Percentiles rank a stretch among this genome's conserved stretches.
Conservation (phyloP, 2,329 filamentous ascomycete genomes). For the Aaosphaeria arxii region DNA sequence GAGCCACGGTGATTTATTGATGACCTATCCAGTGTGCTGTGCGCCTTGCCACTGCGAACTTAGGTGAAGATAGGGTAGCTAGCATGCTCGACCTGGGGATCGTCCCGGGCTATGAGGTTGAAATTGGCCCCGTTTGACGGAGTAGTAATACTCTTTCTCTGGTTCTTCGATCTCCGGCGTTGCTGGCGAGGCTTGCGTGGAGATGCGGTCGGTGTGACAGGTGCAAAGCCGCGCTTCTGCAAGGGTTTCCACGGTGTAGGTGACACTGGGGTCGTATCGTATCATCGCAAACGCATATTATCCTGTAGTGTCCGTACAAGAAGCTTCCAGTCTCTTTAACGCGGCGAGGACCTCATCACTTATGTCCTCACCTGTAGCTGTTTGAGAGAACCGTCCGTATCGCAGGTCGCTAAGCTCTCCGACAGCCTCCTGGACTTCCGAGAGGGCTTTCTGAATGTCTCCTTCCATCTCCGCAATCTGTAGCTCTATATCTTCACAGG, state of each 20-base stretch:
- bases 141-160: too few species aligned
- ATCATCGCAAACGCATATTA: too few species aligned
- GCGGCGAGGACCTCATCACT: slow-evolving; percentile 66
- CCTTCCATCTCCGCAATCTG: slow-evolving; percentile 65
- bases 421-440: slow-evolving; percentile 63
- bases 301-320: slow-evolving; percentile 45
- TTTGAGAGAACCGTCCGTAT: slow-evolving; percentile 65
- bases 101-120: too few species aligned
- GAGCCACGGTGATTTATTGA: too few species aligned
- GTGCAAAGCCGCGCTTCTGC: neutral
- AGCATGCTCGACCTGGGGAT: too few species aligned
- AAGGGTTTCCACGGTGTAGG: neutral
- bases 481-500: slow-evolving; percentile 62
- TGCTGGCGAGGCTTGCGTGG: too few species aligned
- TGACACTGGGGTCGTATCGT: neutral
- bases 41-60: too few species aligned
- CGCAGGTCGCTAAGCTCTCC: slow-evolving; percentile 77
- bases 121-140: too few species aligned
- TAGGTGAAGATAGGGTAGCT: too few species aligned
- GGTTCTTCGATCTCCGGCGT: too few species aligned
- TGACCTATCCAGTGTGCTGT: too few species aligned
- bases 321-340: slow-evolving; percentile 61
- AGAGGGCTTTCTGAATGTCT: slow-evolving; percentile 60
- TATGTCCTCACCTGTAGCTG: slow-evolving; percentile 55
- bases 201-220: neutral